phyloP scores from a whole-genome alignment of 208 protist genomes.

The Crithidia fasciculata region DNA sequence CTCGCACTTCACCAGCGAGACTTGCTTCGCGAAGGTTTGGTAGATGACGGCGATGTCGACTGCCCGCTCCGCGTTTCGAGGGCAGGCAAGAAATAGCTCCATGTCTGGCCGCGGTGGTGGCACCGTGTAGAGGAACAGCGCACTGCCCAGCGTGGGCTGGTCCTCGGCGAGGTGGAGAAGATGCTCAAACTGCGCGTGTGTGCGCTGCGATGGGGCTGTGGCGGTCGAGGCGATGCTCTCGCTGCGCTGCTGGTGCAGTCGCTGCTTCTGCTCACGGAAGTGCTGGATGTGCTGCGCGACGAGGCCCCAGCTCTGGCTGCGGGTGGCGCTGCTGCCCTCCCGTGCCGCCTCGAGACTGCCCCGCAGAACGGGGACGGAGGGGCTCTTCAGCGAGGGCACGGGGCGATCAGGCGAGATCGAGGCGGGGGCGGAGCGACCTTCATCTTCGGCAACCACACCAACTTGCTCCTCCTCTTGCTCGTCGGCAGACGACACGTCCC shows the following conservation, averaged over 20 bases:
- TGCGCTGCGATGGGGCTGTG: conserved; percentile 9
- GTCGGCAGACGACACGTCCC: conserved; percentile 17
- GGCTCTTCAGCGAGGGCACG: background rate
- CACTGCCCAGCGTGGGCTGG: conserved; percentile 50
- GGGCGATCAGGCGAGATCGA: background rate
- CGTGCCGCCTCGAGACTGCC: background rate
- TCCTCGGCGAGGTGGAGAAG: conserved; percentile 29
- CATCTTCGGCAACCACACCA: background rate
- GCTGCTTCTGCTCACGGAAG: conserved; percentile 17
- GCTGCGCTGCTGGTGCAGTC: conserved; percentile 4
- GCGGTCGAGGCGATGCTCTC: background rate
- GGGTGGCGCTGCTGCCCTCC: conserved; percentile 4
- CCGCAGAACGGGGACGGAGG: background rate
- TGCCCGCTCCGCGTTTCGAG: conserved; percentile 45
- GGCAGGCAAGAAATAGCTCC: conserved; percentile 74
- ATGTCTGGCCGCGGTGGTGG: conserved; percentile 56
- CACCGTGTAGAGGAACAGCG: conserved; percentile 53
- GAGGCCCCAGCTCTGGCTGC: conserved; percentile 8
- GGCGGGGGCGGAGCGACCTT: background rate
- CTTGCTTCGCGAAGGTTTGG: conserved; percentile 77
- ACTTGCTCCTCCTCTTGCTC: conserved; percentile 3
- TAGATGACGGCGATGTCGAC: conserved; percentile 75
- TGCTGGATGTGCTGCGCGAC: conserved; percentile 18
- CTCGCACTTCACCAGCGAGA: conserved; percentile 87
- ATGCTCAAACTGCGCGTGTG: conserved; percentile 20